Conservation (phyloP, 805 yeast species). For the Teunomyces funiuensis region DNA sequence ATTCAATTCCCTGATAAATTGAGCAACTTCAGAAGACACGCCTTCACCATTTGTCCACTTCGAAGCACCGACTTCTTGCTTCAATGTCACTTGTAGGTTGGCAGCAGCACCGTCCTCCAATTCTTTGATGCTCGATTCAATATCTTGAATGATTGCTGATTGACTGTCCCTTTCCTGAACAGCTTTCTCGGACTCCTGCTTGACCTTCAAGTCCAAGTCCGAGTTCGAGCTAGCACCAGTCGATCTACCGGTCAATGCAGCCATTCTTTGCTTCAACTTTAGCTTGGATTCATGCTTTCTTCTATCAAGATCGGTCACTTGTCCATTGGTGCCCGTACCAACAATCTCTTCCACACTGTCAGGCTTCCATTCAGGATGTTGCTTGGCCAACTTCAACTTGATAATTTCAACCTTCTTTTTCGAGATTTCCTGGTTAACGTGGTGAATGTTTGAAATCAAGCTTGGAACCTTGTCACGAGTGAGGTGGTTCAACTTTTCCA, state of each 20-base stretch:
- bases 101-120: conserved; percentile 51
- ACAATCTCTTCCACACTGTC: conserved; percentile 40
- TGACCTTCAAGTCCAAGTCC: conserved; percentile 53
- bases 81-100: conserved; percentile 40
- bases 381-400: conserved; percentile 53
- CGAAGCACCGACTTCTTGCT: conserved; percentile 51
- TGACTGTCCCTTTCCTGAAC: conserved; percentile 55
- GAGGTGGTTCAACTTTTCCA: conserved; percentile 56
- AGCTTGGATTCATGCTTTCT: conserved; percentile 80
- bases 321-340: conserved; percentile 88
- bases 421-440: conserved; percentile 68
- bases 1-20: conserved; percentile 58
- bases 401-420: conserved; percentile 63
- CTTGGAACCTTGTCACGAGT: conserved; percentile 69
- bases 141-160: conserved; percentile 63
- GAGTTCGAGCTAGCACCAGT: conserved; percentile 47
- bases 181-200: conserved; percentile 51
- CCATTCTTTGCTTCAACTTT: conserved; percentile 81
- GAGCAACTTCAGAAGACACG: conserved; percentile 59
- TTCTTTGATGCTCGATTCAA: conserved; percentile 67
- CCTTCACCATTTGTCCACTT: conserved; percentile 86
- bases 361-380: conserved; percentile 63
- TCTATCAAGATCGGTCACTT: conserved; percentile 78
- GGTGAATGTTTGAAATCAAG: conserved; percentile 60
- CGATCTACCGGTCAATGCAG: conserved; percentile 82